Percentiles rank a stretch among this genome's conserved stretches.
These are phyloP conservation scores for Talaromyces sp. DNA, from an alignment of 2,329 filamentous ascomycete species.

Conservation along the genomic window DNA sequence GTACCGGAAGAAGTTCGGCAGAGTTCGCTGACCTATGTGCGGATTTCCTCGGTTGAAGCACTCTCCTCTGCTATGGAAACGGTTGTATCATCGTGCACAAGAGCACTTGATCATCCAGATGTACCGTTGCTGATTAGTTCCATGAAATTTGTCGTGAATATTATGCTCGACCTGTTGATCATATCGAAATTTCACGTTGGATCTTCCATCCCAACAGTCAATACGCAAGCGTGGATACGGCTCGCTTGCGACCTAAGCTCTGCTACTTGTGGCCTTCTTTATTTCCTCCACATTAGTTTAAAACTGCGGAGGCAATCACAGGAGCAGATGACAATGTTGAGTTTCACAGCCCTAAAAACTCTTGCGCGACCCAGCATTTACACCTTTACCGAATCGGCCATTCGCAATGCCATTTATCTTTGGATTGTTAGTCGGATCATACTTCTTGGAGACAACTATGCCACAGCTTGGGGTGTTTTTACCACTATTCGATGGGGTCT, in stretches of 20 bases:
- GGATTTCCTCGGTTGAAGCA: conserved; percentile 59
- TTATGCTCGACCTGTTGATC: conserved; percentile 60
- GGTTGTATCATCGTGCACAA: conserved; percentile 56
- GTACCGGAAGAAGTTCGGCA: conserved; percentile 56
- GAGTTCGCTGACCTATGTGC: conserved; percentile 58
- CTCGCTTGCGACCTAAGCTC: conserved; percentile 57
- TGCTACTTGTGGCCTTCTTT: conserved; percentile 52
- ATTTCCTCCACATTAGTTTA: conserved; percentile 51
- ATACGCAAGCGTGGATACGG: conserved; percentile 60
- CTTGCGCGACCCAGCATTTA: conserved; percentile 54
- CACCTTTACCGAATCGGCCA: conserved; percentile 60
- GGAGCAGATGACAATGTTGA: neutral
- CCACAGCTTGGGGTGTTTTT: conserved; percentile 69
- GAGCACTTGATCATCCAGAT: conserved; percentile 64
- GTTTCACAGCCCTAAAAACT: conserved; percentile 38
- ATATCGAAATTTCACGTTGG: conserved; percentile 62
- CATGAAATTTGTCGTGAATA: conserved; percentile 61
- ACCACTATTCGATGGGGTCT: conserved; percentile 70
- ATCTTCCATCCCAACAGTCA: conserved; percentile 51
- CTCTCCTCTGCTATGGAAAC: conserved; percentile 60
- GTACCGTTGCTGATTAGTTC: conserved; percentile 63
- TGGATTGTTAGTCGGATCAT: conserved; percentile 65
- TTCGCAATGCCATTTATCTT: conserved; percentile 65
- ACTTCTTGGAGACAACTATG: conserved; percentile 58
- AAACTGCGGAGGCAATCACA: neutral